Percentiles rank a stretch among this genome's conserved stretches.
Evolutionary conservation across 1,139 yeast species (phyloP).

Genomic region (Diutina scorzettiae): DNA sequence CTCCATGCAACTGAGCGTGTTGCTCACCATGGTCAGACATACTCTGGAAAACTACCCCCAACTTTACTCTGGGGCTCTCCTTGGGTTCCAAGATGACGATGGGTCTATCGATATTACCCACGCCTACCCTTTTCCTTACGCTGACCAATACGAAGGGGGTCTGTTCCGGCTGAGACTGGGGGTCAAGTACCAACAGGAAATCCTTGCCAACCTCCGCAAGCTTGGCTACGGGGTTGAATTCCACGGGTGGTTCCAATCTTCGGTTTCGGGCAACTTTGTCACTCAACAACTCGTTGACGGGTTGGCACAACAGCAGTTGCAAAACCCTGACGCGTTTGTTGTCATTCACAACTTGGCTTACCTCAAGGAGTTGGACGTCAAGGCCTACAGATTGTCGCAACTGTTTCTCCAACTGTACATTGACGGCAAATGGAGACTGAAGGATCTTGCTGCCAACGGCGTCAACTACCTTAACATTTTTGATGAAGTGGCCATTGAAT

Average conservation of each 20-base stretch:
- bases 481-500: conserved; percentile 57
- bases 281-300: conserved; percentile 57
- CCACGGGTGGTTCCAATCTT: conserved; percentile 76
- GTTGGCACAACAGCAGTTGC: conserved; percentile 52
- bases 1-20: conserved; percentile 46
- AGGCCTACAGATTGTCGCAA: conserved; percentile 59
- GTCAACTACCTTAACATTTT: conserved; percentile 59
- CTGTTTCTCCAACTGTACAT: conserved; percentile 47
- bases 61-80: conserved; percentile 61
- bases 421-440: conserved; percentile 55
- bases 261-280: conserved; percentile 58
- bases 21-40: conserved; percentile 61
- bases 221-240: conserved; percentile 62
- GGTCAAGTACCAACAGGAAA: conserved; percentile 57
- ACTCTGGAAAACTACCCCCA: conserved; percentile 60
- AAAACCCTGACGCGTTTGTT: conserved; percentile 54
- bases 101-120: conserved; percentile 44
- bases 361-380: conserved; percentile 49
- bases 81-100: conserved; percentile 60
- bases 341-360: conserved; percentile 65
- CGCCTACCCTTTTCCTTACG: conserved; percentile 51
- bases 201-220: conserved; percentile 48
- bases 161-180: conserved; percentile 49
- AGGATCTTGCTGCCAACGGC: conserved; percentile 46
- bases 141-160: conserved; percentile 43